phyloP scores from a whole-genome alignment of 148 eudicot genomes.

The Amaranthus hypochondriacus region DNA sequence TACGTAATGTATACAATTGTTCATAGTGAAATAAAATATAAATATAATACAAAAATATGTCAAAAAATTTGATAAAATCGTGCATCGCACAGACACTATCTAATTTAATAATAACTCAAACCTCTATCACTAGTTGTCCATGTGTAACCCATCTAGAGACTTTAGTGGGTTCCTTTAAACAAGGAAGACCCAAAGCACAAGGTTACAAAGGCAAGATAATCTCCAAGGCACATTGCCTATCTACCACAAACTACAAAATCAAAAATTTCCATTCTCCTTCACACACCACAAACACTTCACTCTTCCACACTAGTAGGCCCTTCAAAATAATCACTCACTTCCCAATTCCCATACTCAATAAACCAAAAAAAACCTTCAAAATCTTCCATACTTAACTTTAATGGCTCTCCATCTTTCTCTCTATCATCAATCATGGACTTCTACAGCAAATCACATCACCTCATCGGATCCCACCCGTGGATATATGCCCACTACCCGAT shows the following conservation, averaged over 20 bases:
- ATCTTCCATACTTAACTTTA: background rate
- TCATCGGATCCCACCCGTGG: constrained; percentile 18
- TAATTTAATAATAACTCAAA: no score
- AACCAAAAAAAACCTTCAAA: background rate
- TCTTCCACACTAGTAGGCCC: background rate
- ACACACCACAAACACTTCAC: constrained; percentile 10
- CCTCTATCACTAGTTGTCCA: no score
- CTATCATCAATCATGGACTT: constrained; percentile 22
- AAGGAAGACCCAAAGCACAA: no score
- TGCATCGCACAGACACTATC: no score
- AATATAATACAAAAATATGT: no score
- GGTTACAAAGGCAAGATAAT: background rate
- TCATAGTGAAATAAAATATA: no score
- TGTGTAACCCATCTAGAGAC: no score
- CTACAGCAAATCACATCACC: constrained; percentile 14
- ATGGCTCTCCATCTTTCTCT: constrained; percentile 32
- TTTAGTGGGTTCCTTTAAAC: no score
- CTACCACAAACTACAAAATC: constrained; percentile 28
- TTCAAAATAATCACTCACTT: background rate
- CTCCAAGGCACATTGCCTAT: constrained; percentile 6
- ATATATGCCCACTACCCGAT: background rate
- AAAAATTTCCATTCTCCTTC: background rate
- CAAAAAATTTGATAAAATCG: no score
- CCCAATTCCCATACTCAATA: no score
- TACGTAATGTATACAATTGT: no score